Base-by-base conservation (phyloP, 2,329 filamentous ascomycete genomes). In the Tolypocladium album region DNA sequence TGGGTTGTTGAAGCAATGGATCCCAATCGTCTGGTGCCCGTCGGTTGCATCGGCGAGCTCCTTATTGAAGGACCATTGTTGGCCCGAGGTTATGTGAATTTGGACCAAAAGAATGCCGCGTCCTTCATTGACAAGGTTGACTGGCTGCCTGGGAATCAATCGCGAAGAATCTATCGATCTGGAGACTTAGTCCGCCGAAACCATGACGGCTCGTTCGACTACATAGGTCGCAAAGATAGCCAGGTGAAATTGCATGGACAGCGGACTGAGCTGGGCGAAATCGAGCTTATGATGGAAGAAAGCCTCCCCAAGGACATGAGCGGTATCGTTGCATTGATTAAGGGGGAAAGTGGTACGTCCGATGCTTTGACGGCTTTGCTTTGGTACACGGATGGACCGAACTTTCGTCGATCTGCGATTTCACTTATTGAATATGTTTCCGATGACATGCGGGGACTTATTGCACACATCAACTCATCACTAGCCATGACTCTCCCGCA, bases 161-260 rank as follows among this genome's bases (percentile, higher is more conserved):
- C 22, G 7, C 20, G 47, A 24, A 39, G 58, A 42, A 9, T 20
- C 27, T 81, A 79, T 63, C 75, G 75, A 60, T 79, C 78, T 1
- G 79, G 79, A 3, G 79, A 81, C 63, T 67, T 81, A 12, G 78
- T 70, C 1, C 68, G 68, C 38, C 78, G 78, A 39, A 67, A 74
- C 31, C 65, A 67, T 0, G 72, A 79, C 58, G 75, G 76, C 1
- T 67, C 68, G 15, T 65, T 81, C 9, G 63, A 72, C 0, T 80
- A 76, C 57, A 65, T 80, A 53, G 81, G 81, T 36, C 74, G 83
- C 20, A 81, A 81, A 62, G 82, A 85, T 63, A 75, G 74, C 0
- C 82, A 85, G 65, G 76, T 85, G 57, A 86, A 86, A 68, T 68
- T 85, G 17, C 75, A 78, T 27, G 85, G 85, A 11, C 83, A 78